A percentile compares a stretch with the other conserved stretches of the same genome.
These are phyloP conservation scores for Alternaria rosae DNA, from an alignment of 2,329 filamentous ascomycete genomes.

Conservation along the genomic window DNA sequence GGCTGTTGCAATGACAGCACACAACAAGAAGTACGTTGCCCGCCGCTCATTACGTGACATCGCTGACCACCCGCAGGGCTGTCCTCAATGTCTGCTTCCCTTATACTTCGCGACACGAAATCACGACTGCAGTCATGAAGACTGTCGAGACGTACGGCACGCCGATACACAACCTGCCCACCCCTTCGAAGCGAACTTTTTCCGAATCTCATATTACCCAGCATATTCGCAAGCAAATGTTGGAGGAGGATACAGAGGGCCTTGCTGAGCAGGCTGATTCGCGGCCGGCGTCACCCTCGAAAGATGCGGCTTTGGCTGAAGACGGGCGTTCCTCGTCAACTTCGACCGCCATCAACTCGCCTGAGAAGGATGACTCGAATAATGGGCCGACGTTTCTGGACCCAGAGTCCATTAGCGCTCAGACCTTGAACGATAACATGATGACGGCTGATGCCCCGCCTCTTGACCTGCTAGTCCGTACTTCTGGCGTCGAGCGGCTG, in stretches of 20 bases:
- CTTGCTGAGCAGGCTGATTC: constrained; percentile 34
- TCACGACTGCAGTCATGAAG: constrained; percentile 84
- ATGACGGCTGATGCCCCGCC: constrained; percentile 88
- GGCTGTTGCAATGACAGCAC: constrained; percentile 83
- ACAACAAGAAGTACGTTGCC: constrained; percentile 77
- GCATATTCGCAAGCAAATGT: constrained; percentile 70
- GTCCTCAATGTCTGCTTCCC: constrained; percentile 96
- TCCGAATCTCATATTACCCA: constrained; percentile 87
- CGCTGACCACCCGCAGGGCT: constrained; percentile 53
- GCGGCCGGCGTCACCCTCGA: constrained; percentile 45
- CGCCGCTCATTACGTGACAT: neutral
- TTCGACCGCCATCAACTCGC: constrained; percentile 47
- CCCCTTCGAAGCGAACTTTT: constrained; percentile 70
- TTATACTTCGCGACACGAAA: constrained; percentile 95
- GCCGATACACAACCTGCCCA: constrained; percentile 65
- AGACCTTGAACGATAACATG: constrained; percentile 84
- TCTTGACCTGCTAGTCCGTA: constrained; percentile 88
- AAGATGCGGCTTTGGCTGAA: constrained; percentile 39
- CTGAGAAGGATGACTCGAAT: constrained; percentile 42
- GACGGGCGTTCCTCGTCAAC: constrained; percentile 46
- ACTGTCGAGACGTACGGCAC: constrained; percentile 88
- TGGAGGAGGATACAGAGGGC: constrained; percentile 51
- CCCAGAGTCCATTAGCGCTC: constrained; percentile 84
- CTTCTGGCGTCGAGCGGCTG: constrained; percentile 88
- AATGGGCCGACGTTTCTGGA: constrained; percentile 61